phyloP scores from a whole-genome alignment of 2,329 filamentous ascomycete genomes.

The Alternaria ethzedia region DNA sequence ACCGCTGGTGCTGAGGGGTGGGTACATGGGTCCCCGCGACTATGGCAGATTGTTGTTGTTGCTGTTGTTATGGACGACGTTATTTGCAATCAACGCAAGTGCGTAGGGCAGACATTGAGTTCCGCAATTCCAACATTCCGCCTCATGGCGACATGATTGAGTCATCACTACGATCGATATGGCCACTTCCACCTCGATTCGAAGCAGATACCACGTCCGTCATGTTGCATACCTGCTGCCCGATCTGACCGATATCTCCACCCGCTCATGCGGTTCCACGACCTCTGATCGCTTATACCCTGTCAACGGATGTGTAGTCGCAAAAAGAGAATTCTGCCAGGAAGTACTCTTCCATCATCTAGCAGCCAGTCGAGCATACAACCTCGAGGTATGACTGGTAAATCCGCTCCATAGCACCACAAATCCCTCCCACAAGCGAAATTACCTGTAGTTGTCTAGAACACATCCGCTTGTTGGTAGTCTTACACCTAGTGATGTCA shows the following conservation, averaged over 20 bases:
- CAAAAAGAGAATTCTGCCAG: background rate
- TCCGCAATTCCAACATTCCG: background rate
- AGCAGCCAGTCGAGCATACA: background rate
- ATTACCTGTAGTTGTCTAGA: constrained; percentile 12
- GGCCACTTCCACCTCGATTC: background rate
- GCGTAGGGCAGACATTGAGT: background rate
- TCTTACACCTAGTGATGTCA: constrained; percentile 11
- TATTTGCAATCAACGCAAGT: background rate
- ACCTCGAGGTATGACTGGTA: background rate
- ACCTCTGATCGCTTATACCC: background rate
- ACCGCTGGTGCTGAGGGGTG: background rate
- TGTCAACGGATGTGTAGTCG: background rate
- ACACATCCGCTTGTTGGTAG: background rate
- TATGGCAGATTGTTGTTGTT: background rate
- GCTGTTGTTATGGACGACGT: background rate
- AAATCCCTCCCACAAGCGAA: constrained; percentile 10
- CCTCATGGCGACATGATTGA: background rate
- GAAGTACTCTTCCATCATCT: background rate
- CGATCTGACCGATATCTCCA: constrained; percentile 4
- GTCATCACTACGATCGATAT: background rate
- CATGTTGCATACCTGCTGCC: background rate
- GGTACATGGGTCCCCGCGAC: background rate
- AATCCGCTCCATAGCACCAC: background rate
- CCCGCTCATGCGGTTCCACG: background rate
- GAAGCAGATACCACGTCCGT: background rate